Conservation (phyloP, 2,329 filamentous ascomycete species). For the Aureobasidium uvarum region DNA sequence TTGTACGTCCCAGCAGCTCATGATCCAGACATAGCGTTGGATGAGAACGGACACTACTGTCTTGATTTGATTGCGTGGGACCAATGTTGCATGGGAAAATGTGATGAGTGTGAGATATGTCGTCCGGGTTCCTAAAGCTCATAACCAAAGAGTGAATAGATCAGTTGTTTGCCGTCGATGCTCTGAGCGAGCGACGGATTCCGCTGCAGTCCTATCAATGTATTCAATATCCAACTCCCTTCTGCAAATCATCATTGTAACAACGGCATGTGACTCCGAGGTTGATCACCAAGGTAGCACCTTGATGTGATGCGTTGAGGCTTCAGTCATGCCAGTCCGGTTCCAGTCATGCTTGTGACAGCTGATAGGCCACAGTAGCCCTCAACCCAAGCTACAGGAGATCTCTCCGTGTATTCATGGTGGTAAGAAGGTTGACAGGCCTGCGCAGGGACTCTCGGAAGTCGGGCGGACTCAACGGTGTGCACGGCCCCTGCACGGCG, state of each 20-base stretch:
- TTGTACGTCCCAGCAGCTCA: not conserved
- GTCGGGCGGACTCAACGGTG: constrained; percentile 17
- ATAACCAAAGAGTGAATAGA: not conserved
- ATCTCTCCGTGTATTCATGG: not conserved
- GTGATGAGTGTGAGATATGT: not conserved
- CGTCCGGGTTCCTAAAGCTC: not conserved
- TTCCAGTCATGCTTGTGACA: too few relatives aligned
- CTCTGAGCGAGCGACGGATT: not conserved
- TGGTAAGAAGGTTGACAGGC: not conserved
- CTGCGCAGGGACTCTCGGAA: constrained; percentile 8
- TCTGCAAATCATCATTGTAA: too few relatives aligned
- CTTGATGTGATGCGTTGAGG: constrained; percentile 2
- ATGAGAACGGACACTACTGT: not conserved
- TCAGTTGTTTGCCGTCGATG: too few relatives aligned
- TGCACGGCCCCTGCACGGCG: not conserved
- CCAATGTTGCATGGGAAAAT: not conserved
- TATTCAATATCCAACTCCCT: too few relatives aligned
- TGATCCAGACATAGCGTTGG: not conserved
- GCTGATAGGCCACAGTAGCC: not conserved
- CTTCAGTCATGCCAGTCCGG: not conserved
- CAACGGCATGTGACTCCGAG: too few relatives aligned
- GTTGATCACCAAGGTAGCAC: not conserved
- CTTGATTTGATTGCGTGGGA: not conserved
- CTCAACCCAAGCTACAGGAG: not conserved
- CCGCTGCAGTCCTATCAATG: too few relatives aligned